phyloP scores from a whole-genome alignment of 768 basidiomycete species.

The Xerocomellus dryophilus region DNA sequence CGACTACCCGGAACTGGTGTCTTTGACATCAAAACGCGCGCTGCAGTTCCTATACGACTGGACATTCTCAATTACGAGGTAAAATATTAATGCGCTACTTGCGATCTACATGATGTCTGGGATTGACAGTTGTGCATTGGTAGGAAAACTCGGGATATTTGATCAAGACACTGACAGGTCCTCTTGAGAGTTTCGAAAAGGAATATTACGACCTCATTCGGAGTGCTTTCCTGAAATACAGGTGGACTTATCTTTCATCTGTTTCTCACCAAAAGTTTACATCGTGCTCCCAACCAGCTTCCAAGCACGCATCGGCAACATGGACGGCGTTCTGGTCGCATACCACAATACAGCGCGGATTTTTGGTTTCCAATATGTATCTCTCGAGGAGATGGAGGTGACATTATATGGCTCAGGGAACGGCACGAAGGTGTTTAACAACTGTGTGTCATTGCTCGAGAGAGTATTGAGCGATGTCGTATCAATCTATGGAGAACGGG shows the following conservation, averaged over 20 bases:
- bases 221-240: conserved; percentile 92
- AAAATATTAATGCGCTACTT: not conserved
- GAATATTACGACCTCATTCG: conserved; percentile 95
- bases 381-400: conserved; percentile 84
- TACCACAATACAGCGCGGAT: conserved; percentile 85
- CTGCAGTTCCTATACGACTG: conserved; percentile 76
- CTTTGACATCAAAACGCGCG: conserved; percentile 96
- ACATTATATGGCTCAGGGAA: conserved; percentile 58
- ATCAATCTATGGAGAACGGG: conserved; percentile 62
- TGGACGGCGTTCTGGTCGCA: conserved; percentile 91
- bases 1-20: conserved; percentile 86
- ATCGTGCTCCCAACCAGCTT: conserved; percentile 48
- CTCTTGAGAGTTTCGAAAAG: conserved; percentile 77
- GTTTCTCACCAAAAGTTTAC: not conserved
- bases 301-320: conserved; percentile 93
- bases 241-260: conserved; percentile 39
- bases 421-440: conserved; percentile 73
- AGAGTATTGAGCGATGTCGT: conserved; percentile 55
- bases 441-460: conserved; percentile 72
- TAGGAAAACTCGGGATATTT: conserved; percentile 80
- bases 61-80: conserved; percentile 84
- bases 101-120: not conserved
- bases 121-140: not conserved
- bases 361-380: conserved; percentile 93
- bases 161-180: conserved; percentile 61